phyloP scores from a whole-genome alignment of 768 basidiomycete species.

The Boletus rubropictus region DNA sequence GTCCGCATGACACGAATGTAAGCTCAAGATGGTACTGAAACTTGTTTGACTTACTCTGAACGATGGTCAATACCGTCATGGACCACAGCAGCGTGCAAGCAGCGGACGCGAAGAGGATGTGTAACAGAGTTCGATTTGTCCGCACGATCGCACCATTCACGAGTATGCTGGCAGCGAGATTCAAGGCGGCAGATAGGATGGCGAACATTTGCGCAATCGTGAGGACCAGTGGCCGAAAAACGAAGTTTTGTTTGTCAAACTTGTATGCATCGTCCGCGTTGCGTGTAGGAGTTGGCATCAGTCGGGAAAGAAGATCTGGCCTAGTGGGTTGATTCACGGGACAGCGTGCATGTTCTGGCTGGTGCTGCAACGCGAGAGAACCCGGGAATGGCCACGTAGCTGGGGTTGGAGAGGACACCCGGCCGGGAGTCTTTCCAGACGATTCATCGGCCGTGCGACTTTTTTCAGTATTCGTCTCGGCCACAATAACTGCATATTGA shows the following conservation, averaged over 20 bases:
- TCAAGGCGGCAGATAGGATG: constrained; percentile 20
- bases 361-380: constrained; percentile 19
- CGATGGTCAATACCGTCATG: constrained; percentile 9
- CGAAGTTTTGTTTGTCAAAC: not conserved
- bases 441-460: not conserved
- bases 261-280: not conserved
- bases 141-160: not conserved
- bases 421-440: constrained; percentile 4
- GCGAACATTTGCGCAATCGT: constrained; percentile 20
- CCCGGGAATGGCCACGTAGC: constrained; percentile 32
- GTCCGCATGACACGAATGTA: not conserved
- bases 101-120: constrained; percentile 19
- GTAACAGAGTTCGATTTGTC: not conserved
- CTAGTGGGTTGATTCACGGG: not conserved
- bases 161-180: constrained; percentile 13
- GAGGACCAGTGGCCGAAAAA: constrained; percentile 11
- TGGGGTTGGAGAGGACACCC: constrained; percentile 28
- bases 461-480: constrained; percentile 15
- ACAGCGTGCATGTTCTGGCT: not conserved
- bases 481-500: not conserved
- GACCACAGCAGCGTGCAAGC: constrained; percentile 25
- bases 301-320: constrained; percentile 4
- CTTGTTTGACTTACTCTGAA: constrained; percentile 22
- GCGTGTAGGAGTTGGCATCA: not conserved
- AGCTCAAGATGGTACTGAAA: not conserved